Conservation (phyloP, 2,329 filamentous ascomycete species). For the Corynespora cassiicola region DNA sequence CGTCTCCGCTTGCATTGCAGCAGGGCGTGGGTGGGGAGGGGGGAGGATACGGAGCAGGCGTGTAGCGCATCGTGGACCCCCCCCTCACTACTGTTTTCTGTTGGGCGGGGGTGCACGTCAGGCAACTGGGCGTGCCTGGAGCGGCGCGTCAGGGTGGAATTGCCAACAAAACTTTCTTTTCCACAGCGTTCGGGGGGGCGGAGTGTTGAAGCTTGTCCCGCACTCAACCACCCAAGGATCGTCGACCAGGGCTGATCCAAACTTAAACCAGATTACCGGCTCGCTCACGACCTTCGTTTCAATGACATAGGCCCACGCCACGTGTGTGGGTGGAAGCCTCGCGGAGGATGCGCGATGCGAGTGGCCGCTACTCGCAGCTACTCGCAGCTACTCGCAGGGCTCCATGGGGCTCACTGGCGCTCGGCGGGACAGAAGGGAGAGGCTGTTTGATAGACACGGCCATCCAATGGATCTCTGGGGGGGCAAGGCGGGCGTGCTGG, state of each 20-base stretch:
- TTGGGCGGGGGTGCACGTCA: neutral
- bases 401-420: no score
- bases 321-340: constrained; percentile 26
- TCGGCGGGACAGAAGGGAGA: no score
- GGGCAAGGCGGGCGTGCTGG: no score
- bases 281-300: constrained; percentile 32
- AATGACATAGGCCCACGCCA: constrained; percentile 30
- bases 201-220: constrained; percentile 13
- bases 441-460: no score
- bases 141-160: no score
- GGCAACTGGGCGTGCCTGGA: no score
- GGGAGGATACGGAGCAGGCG: constrained; percentile 12
- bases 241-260: constrained; percentile 20
- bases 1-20: constrained; percentile 25
- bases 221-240: no score
- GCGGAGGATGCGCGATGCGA: no score
- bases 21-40: constrained; percentile 7
- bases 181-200: neutral
- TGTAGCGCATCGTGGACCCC: neutral
- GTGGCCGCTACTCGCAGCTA: no score
- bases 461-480: no score
- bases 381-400: no score
- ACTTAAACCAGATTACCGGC: constrained; percentile 33
- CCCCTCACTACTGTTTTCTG: neutral
- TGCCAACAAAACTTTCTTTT: no score